These are phyloP conservation scores for Elsinoe necatrix DNA, from an alignment of 2,329 filamentous ascomycete genomes.

Conservation along the genomic window DNA sequence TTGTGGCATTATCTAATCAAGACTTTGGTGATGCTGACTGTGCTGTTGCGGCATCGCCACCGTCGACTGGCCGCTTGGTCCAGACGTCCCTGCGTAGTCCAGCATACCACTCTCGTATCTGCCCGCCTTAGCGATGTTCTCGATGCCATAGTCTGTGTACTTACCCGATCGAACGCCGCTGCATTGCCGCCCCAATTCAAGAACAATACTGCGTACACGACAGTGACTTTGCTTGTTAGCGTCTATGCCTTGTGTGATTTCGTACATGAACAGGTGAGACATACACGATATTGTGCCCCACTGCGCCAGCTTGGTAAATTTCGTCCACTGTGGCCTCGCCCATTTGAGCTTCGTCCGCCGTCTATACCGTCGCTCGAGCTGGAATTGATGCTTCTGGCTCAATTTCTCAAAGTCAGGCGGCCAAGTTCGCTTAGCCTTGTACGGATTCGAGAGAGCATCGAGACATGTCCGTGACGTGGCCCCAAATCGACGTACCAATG, in stretches of 20 bases:
- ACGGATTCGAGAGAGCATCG: constrained; percentile 47
- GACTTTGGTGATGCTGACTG: not conserved
- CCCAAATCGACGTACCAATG: constrained; percentile 31
- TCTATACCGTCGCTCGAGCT: constrained; percentile 71
- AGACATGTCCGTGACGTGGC: constrained; percentile 24
- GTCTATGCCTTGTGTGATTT: not conserved
- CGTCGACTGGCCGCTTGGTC: constrained; percentile 15
- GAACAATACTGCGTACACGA: constrained; percentile 52
- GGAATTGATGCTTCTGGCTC: constrained; percentile 63
- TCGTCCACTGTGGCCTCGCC: constrained; percentile 56
- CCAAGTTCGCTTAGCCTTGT: constrained; percentile 64
- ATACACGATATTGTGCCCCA: constrained; percentile 50
- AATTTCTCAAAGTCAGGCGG: constrained; percentile 67
- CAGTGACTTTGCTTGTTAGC: constrained; percentile 33
- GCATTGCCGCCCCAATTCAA: constrained; percentile 48
- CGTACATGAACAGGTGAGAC: constrained; percentile 32
- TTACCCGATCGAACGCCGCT: constrained; percentile 46
- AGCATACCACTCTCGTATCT: constrained; percentile 24
- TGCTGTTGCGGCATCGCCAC: not conserved
- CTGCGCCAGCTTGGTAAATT: constrained; percentile 57
- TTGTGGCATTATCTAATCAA: not conserved
- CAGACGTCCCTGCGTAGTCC: constrained; percentile 22
- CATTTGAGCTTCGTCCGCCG: constrained; percentile 56
- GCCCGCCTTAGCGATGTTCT: not conserved
- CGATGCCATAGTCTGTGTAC: constrained; percentile 19